These are phyloP conservation scores for Thelonectria rubi DNA, from an alignment of 2,329 filamentous ascomycete species.

Conservation along the genomic window DNA sequence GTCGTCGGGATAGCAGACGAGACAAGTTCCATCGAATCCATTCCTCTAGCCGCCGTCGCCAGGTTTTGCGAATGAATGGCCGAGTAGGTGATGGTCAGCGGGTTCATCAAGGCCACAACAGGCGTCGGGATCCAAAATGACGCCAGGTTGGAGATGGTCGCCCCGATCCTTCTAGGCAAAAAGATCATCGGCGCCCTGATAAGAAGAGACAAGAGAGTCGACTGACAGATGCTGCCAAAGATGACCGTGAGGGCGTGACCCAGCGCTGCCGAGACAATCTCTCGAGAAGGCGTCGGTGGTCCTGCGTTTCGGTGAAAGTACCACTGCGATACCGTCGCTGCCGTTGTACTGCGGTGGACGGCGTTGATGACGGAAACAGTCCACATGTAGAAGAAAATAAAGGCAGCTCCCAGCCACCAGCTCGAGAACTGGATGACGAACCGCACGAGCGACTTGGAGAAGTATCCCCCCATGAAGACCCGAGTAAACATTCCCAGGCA, in stretches of 20 bases:
- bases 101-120: conserved; percentile 86
- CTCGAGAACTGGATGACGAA: conserved; percentile 89
- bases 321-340: conserved; percentile 97
- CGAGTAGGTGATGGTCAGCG: conserved; percentile 89
- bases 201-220: conserved; percentile 80
- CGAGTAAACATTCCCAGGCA: conserved; percentile 98
- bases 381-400: conserved; percentile 96
- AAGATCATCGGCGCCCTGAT: conserved; percentile 87
- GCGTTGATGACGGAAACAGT: conserved; percentile 87
- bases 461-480: conserved; percentile 91
- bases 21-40: conserved; percentile 85
- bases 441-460: conserved; percentile 66
- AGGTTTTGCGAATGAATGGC: conserved; percentile 92
- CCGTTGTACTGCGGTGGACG: conserved; percentile 89
- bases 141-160: conserved; percentile 74
- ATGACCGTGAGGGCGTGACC: conserved; percentile 84
- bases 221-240: conserved; percentile 91
- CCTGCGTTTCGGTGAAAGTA: conserved; percentile 93
- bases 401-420: conserved; percentile 95
- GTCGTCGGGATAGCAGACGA: conserved; percentile 77
- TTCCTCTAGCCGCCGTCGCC: conserved; percentile 76
- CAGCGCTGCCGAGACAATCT: conserved; percentile 85
- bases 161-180: conserved; percentile 74
- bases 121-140: conserved; percentile 87
- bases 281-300: conserved; percentile 78